phyloP scores from a whole-genome alignment of 345 rosid species.

The Linum tenue region DNA sequence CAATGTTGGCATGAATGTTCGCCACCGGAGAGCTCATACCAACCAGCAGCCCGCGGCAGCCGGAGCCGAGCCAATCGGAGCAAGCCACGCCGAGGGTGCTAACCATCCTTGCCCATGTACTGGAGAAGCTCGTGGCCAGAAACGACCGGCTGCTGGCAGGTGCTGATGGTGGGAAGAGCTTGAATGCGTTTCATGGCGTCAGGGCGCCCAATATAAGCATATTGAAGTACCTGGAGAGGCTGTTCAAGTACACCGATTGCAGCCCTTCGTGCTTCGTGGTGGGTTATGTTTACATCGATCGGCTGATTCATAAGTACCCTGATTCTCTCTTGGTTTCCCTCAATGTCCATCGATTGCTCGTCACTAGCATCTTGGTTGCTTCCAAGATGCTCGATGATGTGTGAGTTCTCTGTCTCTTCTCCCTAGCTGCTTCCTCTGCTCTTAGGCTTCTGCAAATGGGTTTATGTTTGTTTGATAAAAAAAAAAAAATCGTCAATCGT shows the following conservation, averaged over 20 bases:
- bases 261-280: slow-evolving; percentile 90
- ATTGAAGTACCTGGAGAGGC: slow-evolving; percentile 71
- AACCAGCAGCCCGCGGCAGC: slow-evolving; percentile 15
- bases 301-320: slow-evolving; percentile 63
- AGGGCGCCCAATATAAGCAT: slow-evolving; percentile 74
- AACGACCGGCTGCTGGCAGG: slow-evolving; percentile 48
- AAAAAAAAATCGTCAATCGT: too few species aligned
- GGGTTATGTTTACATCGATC: slow-evolving; percentile 68
- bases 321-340: slow-evolving; percentile 59
- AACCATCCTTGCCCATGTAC: slow-evolving; percentile 45
- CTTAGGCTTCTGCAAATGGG: too few species aligned
- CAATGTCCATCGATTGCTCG: slow-evolving; percentile 73
- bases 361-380: slow-evolving; percentile 83
- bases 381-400: slow-evolving; percentile 82
- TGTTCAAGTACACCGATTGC: slow-evolving; percentile 70
- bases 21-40: slow-evolving; percentile 17
- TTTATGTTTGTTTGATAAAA: too few species aligned
- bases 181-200: slow-evolving; percentile 66
- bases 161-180: slow-evolving; percentile 39
- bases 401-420: slow-evolving; percentile 42
- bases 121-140: slow-evolving; percentile 70
- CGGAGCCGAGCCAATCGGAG: slow-evolving; percentile 32
- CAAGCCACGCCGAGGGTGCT: slow-evolving; percentile 54
- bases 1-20: slow-evolving; percentile 34
- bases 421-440: background rate